phyloP scores from a whole-genome alignment of 495 filamentous ascomycete species.

The Clavariopsis aquatica region DNA sequence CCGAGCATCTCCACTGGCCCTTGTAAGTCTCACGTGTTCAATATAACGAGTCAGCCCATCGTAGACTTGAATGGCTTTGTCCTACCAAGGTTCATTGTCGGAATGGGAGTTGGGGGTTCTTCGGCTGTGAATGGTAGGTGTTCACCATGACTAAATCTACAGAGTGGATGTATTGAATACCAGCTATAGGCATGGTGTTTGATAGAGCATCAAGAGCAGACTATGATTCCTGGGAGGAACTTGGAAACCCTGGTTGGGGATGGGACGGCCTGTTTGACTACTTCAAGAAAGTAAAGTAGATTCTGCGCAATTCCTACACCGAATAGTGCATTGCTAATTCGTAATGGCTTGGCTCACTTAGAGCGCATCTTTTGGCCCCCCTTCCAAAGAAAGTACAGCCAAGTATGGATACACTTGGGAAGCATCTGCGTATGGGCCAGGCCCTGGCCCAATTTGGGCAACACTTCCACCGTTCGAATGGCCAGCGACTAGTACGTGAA shows the following conservation, averaged over 20 bases:
- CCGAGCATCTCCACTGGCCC: not conserved
- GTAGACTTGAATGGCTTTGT: slow-evolving; percentile 2
- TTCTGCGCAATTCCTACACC: too few relatives aligned
- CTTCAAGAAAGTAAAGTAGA: slow-evolving; percentile 18
- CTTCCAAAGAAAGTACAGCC: not conserved
- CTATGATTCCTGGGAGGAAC: slow-evolving; percentile 36
- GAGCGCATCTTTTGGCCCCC: slow-evolving; percentile 2
- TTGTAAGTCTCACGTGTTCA: not conserved
- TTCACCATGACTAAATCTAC: too few relatives aligned
- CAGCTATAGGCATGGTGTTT: not conserved
- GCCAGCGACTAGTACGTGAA: not conserved
- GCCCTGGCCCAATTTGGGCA: not conserved
- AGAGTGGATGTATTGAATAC: too few relatives aligned
- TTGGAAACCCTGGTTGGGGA: slow-evolving; percentile 39
- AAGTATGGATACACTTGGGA: slow-evolving; percentile 1
- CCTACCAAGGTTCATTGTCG: slow-evolving; percentile 2
- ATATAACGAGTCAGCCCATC: not conserved
- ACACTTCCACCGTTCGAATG: not conserved
- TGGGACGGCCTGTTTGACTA: slow-evolving; percentile 36
- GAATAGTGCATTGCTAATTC: not conserved
- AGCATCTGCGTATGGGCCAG: not conserved
- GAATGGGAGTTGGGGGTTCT: slow-evolving; percentile 48
- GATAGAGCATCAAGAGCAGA: slow-evolving; percentile 22
- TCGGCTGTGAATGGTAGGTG: slow-evolving; percentile 34
- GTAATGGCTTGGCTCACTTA: not conserved